These are phyloP conservation scores for Podospora didyma DNA, from an alignment of 495 filamentous ascomycete species.

Conservation along the genomic window DNA sequence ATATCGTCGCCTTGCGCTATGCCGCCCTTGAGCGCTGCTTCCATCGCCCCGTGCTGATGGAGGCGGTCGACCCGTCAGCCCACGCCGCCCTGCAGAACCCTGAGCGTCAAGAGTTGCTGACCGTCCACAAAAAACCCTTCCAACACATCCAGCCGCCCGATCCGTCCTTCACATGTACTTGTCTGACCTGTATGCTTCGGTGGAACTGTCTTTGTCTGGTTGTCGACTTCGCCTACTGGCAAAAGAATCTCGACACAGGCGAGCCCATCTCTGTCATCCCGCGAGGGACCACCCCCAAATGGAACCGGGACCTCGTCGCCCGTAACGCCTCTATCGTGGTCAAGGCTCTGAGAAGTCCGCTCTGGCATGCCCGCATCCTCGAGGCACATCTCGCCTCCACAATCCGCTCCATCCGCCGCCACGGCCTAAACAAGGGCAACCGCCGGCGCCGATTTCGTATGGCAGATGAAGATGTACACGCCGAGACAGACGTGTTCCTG, in stretches of 20 bases:
- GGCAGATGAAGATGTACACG: slow-evolving; percentile 37
- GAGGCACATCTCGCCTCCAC: slow-evolving; percentile 50
- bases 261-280: slow-evolving; percentile 48
- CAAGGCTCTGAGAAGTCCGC: slow-evolving; percentile 35
- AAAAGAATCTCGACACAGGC: slow-evolving; percentile 43
- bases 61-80: slow-evolving; percentile 32
- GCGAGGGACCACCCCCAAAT: slow-evolving; percentile 37
- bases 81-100: slow-evolving; percentile 30
- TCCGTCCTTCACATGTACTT: slow-evolving; percentile 42
- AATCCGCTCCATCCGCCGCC: slow-evolving; percentile 44
- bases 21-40: slow-evolving; percentile 45
- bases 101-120: slow-evolving; percentile 31
- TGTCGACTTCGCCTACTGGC: slow-evolving; percentile 54
- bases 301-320: slow-evolving; percentile 43
- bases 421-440: slow-evolving; percentile 43
- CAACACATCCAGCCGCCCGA: slow-evolving; percentile 45
- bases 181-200: slow-evolving; percentile 46
- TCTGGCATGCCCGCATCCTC: slow-evolving; percentile 48
- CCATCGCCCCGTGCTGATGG: slow-evolving; percentile 39
- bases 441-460: slow-evolving; percentile 43
- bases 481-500: slow-evolving; percentile 46
- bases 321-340: slow-evolving; percentile 36
- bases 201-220: slow-evolving; percentile 50
- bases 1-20: slow-evolving; percentile 41
- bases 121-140: slow-evolving; percentile 41